Conservation (phyloP, 208 protist species). For the Vickermania spadyakhi region DNA sequence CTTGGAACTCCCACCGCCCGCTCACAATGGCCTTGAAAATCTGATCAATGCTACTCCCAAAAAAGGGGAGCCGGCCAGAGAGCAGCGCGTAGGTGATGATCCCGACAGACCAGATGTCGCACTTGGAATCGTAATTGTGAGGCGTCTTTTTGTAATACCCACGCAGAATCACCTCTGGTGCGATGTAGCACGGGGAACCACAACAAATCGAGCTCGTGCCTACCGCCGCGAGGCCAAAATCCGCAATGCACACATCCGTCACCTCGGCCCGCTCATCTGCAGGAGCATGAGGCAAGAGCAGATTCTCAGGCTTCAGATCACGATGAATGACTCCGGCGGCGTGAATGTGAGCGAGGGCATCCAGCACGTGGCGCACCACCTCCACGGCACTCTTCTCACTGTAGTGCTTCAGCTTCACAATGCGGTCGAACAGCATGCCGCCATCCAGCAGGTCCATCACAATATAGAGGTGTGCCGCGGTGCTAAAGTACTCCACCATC, state of each 20-base stretch:
- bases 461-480: constrained; percentile 73
- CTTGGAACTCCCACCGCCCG: constrained; percentile 43
- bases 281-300: constrained; percentile 91
- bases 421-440: constrained; percentile 97
- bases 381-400: constrained; percentile 94
- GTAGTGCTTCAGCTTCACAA: constrained; percentile 94
- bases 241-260: constrained; percentile 93
- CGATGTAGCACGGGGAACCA: constrained; percentile 73
- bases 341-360: constrained; percentile 92
- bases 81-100: constrained; percentile 79
- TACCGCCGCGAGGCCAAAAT: constrained; percentile 94
- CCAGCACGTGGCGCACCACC: constrained; percentile 95
- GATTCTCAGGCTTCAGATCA: constrained; percentile 98
- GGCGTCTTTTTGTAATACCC: constrained; percentile 36
- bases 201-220: constrained; percentile 59
- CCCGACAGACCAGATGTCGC: constrained; percentile 81
- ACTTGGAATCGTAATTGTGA: constrained; percentile 61
- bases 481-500: constrained; percentile 95
- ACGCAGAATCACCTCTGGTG: constrained; percentile 68
- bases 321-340: constrained; percentile 98
- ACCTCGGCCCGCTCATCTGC: constrained; percentile 88
- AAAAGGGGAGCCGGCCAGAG: constrained; percentile 69
- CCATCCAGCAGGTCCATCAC: constrained; percentile 98
- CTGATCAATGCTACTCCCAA: constrained; percentile 41
- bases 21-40: constrained; percentile 61